Base-by-base conservation (phyloP, 139 green algal genomes). In the Eudorina sp. region DNA sequence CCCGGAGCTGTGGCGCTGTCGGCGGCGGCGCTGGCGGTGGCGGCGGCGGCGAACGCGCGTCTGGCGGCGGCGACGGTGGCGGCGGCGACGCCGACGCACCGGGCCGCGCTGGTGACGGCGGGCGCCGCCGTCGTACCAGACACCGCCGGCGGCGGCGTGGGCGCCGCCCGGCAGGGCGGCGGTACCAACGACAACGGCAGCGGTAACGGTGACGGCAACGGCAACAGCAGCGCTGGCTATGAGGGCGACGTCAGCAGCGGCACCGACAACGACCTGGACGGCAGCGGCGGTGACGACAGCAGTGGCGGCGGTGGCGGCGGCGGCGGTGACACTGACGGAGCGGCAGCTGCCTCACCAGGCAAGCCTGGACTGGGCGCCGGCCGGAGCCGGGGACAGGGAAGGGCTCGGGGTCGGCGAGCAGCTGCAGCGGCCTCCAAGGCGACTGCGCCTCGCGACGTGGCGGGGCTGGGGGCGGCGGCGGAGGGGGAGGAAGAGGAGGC, bases 1-100 rank as follows among this genome's bases (percentile, higher is more conserved):
- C 60, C 60, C 19, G 80, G 80, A 2, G 36, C 80, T 18, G 80
- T 86, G n/a, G 16, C 43, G 43, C 80, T 86, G 80, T 8, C 80
- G 43, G 0, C 62, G 60, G n/a, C 29, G 62, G 80, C 80, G 16
- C 62, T 86, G 80, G 80, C 62, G n/a, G 43, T 48, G 80, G 80
- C 80, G 80, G n/a, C 4, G 43, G 62, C 5, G n/a, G 43, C 34
- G 7, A 86, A 86, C 31, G 40, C 74, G n/a, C 74, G 74, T 9
- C 43, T 86, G 62, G n/a, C 60, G 43, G 43, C 41, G 43, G 43
- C 41, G 62, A 25, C 51, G 76, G 51, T 18, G 21, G 76, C 36
- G 31, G 53, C 51, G 27, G 45, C 46, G 40, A 21, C 40, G 23
- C 41, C 70, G 25, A 19, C 55, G 55, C 55, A n/a, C 1, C 76